Evolutionary conservation across 73 alveolate genomes (phyloP), one percentile per base, ranked within the genome.

Genomic region (Loxodes magnus): DNA sequence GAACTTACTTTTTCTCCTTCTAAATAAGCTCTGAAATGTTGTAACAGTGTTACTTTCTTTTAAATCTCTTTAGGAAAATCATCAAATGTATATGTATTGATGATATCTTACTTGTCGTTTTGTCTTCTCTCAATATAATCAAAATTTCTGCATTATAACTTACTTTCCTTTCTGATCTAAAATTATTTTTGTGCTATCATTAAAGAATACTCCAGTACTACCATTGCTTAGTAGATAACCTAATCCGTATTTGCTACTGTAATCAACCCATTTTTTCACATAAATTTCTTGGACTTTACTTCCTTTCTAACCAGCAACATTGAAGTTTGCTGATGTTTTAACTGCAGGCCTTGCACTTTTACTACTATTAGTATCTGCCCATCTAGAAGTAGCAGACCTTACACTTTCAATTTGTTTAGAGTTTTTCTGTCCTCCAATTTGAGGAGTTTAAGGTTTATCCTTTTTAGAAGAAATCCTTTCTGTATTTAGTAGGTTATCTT

Each of bases 201-300:
- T 69, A 27, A 64, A 69, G 48, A 25, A 46, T n/a, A 69, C 77
- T 12, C 83, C 83, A 21, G 62, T 35, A 41, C 43, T 10, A 0
- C 77, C 44, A 64, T 63, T 69, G 19, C 49, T 20, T 29, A 69
- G 44, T 0, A 61, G 27, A 35, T 69, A 69, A 0, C 83, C 83
- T 28, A 69, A 52, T 5, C 83, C 83, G 51, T 69, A 69, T 36
- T 69, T 69, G 23, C 65, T 48, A 10, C 71, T 46, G 64, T 69
- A 69, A 22, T 69, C 83, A 12, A 69, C 72, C 83, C 83, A 59
- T 3, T 50, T 49, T 9, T 58, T 69, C 7, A 69, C 79, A 36
- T 48, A 69, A 21, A 61, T 42, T 12, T 43, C 27, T 14, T 26
- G 5, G 0, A 26, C 34, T 4, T 29, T 35, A 0, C 23, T 16